Percentiles rank a stretch among this genome's conserved stretches.
phyloP scores from a whole-genome alignment of 2,329 filamentous ascomycete genomes.

The Calonectria ilicicola region DNA sequence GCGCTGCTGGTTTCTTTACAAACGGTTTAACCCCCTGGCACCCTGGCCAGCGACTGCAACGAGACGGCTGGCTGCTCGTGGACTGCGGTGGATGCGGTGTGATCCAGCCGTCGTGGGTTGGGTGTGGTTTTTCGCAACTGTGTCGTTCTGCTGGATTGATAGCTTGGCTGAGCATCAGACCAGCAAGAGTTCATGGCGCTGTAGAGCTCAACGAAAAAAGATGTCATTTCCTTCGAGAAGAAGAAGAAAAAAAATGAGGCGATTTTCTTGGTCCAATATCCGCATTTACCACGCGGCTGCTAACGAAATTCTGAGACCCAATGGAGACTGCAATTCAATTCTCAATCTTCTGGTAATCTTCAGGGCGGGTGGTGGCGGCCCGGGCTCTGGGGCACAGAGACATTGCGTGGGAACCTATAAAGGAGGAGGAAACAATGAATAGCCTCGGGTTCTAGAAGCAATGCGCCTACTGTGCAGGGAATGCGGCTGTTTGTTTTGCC shows the following conservation, averaged over 20 bases:
- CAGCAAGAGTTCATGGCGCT: slow-evolving; percentile 1
- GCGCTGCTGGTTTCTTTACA: slow-evolving; percentile 35
- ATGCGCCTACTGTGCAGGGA: not conserved
- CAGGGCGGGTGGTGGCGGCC: slow-evolving; percentile 4
- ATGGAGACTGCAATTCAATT: slow-evolving; percentile 5
- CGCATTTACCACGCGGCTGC: not conserved
- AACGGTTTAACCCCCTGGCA: slow-evolving; percentile 10
- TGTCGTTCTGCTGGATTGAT: slow-evolving; percentile 18
- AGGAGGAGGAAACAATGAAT: slow-evolving; percentile 9
- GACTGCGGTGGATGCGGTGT: slow-evolving; percentile 45
- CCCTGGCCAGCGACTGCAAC: slow-evolving; percentile 26
- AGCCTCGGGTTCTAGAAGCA: slow-evolving; percentile 3
- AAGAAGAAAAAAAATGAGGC: not conserved
- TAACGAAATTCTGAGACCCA: not conserved
- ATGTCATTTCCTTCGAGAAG: not conserved
- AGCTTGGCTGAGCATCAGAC: slow-evolving; percentile 2
- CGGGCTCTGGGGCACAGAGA: slow-evolving; percentile 12
- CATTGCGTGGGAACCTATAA: slow-evolving; percentile 14
- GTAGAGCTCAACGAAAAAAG: not conserved
- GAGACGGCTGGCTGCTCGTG: slow-evolving; percentile 31
- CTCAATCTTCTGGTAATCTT: slow-evolving; percentile 5
- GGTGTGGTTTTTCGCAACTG: slow-evolving; percentile 12
- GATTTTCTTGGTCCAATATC: not conserved
- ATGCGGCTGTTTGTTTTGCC: not conserved
- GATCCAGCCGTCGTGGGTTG: slow-evolving; percentile 20